Evolutionary conservation across 352 stramenopile genomes (phyloP).

Genomic region (Globisporangium paroecandrum): DNA sequence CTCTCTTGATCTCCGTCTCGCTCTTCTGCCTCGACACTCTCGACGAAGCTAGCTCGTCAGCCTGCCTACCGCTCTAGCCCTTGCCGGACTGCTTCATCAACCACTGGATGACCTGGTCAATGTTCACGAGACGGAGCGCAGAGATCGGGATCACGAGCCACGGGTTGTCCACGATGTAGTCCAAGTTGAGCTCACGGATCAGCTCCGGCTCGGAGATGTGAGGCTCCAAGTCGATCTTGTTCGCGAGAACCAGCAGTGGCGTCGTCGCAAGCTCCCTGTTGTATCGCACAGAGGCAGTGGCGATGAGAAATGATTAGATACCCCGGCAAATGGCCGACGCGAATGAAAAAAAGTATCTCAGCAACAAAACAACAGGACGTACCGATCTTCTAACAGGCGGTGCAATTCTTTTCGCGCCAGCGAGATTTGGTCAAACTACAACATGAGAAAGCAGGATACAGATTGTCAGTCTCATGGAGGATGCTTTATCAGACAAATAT

Average conservation of each 20-base stretch:
- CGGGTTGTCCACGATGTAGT: constrained; percentile 98
- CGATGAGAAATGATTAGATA: neutral
- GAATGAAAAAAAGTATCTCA: constrained; percentile 3
- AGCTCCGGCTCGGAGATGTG: constrained; percentile 89
- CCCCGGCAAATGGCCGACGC: neutral
- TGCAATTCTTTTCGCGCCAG: constrained; percentile 93
- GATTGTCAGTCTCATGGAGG: neutral
- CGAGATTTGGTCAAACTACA: constrained; percentile 91
- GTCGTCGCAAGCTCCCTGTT: constrained; percentile 85
- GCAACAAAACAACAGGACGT: constrained; percentile 30
- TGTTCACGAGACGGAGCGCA: constrained; percentile 94
- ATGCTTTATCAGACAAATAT: neutral
- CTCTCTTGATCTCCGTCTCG: neutral
- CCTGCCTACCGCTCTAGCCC: constrained; percentile 34
- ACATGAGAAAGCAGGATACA: neutral
- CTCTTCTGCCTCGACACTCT: constrained; percentile 7
- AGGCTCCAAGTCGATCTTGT: constrained; percentile 98
- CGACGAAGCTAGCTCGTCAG: neutral
- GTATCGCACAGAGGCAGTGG: constrained; percentile 5
- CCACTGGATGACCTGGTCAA: constrained; percentile 97
- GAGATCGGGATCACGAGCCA: constrained; percentile 99
- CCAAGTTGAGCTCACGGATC: constrained; percentile 95
- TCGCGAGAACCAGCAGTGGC: constrained; percentile 95
- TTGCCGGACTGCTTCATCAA: constrained; percentile 93
- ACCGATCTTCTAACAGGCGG: constrained; percentile 92